A percentile compares a stretch with the other conserved stretches of the same genome.
Conservation (phyloP, 2,329 filamentous ascomycete species). For the Chrysosporium keratinophilum region DNA sequence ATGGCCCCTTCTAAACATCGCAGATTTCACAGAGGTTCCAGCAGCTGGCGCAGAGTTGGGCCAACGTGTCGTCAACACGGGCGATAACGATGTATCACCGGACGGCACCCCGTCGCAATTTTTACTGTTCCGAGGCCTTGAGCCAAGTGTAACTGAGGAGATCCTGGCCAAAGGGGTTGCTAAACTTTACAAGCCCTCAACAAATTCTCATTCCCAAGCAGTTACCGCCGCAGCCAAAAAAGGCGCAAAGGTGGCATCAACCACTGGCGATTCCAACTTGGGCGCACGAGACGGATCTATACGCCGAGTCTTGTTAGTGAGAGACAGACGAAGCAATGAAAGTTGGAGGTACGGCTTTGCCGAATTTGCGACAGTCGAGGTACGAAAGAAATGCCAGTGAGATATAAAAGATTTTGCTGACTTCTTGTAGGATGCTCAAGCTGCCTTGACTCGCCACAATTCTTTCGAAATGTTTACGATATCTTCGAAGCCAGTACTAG, state of each 20-base stretch:
- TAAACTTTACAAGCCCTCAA: conserved; percentile 55
- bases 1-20: conserved; percentile 19
- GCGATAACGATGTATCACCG: conserved; percentile 46
- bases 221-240: conserved; percentile 36
- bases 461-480: conserved; percentile 68
- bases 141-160: conserved; percentile 60
- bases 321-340: conserved; percentile 59
- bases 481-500: conserved; percentile 57
- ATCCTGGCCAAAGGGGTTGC: conserved; percentile 61
- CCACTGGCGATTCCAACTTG: conserved; percentile 49
- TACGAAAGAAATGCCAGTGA: conserved; percentile 17
- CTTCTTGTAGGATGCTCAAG: conserved; percentile 51
- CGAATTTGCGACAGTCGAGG: conserved; percentile 64
- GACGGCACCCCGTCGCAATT: conserved; percentile 60
- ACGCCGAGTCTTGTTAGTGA: conserved; percentile 64
- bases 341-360: conserved; percentile 76
- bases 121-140: conserved; percentile 61
- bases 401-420: neutral
- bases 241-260: conserved; percentile 44
- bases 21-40: conserved; percentile 15
- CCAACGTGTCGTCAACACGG: conserved; percentile 40
- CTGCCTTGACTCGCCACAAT: conserved; percentile 60
- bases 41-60: conserved; percentile 31
- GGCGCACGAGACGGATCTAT: conserved; percentile 67
- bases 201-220: conserved; percentile 28